These are phyloP conservation scores for Auxenochlorella pyrenoidosa DNA, from an alignment of 139 green algal species.

Conservation along the genomic window DNA sequence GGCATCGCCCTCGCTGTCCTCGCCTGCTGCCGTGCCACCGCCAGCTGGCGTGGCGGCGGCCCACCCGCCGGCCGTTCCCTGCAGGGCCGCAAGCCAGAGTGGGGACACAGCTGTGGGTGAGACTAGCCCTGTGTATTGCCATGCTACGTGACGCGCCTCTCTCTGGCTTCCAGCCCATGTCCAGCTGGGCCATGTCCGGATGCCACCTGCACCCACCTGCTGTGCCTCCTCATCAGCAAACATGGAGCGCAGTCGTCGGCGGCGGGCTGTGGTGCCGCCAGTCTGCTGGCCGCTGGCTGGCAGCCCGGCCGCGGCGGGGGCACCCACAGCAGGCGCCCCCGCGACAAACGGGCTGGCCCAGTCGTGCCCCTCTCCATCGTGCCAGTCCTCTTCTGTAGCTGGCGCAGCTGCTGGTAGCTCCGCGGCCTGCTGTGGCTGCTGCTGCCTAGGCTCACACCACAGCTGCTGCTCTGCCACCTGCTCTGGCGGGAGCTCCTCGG, in stretches of 20 bases:
- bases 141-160: too few species aligned
- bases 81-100: not conserved
- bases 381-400: not conserved
- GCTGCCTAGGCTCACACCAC: too few species aligned
- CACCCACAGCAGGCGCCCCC: not conserved
- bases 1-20: not conserved
- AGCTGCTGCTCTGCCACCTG: not conserved
- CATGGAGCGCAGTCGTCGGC: not conserved
- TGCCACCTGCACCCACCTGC: not conserved
- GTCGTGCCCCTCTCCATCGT: not conserved
- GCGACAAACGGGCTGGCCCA: conserved; percentile 4
- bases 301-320: not conserved
- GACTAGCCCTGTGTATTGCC: too few species aligned
- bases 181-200: too few species aligned
- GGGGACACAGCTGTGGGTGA: too few species aligned
- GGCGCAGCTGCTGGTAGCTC: too few species aligned
- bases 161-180: too few species aligned
- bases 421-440: not conserved
- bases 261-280: not conserved
- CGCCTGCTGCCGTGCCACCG: not conserved
- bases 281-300: not conserved
- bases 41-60: not conserved
- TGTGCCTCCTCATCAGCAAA: not conserved
- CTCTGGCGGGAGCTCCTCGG: not conserved
- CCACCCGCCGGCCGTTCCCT: not conserved